Evolutionary conservation across 805 yeast genomes (phyloP).

Genomic region (Lachancea nothofagi): DNA sequence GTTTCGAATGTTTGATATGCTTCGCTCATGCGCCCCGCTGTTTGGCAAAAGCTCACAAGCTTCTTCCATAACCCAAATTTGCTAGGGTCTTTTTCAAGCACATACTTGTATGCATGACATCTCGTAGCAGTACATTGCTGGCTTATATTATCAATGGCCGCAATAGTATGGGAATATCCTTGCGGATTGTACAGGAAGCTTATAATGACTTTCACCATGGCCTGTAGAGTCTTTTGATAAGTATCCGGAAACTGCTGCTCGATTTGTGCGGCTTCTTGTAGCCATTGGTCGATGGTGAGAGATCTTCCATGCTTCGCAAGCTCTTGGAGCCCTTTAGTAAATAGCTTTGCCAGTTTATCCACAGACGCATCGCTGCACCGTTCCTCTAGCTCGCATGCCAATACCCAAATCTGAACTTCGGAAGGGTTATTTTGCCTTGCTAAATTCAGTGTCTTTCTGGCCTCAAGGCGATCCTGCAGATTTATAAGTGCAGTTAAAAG

Average conservation of each 20-base stretch:
- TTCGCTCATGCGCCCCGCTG: conserved; percentile 23
- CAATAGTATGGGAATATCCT: conserved; percentile 13
- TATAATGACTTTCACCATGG: conserved; percentile 45
- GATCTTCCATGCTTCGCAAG: conserved; percentile 39
- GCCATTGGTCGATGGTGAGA: conserved; percentile 45
- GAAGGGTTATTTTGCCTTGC: conserved; percentile 54
- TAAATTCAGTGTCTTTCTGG: conserved; percentile 48
- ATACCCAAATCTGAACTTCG: conserved; percentile 57
- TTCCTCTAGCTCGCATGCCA: conserved; percentile 65
- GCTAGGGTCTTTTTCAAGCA: conserved; percentile 43
- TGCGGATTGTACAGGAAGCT: conserved; percentile 26
- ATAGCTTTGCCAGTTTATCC: conserved; percentile 15
- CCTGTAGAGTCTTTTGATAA: conserved; percentile 43
- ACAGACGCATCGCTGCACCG: conserved; percentile 42
- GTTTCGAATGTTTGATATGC: conserved; percentile 45
- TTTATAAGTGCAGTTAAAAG: conserved; percentile 60
- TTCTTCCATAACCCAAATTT: conserved; percentile 44
- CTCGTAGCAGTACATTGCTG: conserved; percentile 25
- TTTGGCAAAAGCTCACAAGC: conserved; percentile 37
- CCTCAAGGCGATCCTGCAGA: conserved; percentile 39
- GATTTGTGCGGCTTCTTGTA: conserved; percentile 47
- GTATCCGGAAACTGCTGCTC: conserved; percentile 37
- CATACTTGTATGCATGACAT: conserved; percentile 40
- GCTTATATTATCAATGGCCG: conserved; percentile 18
- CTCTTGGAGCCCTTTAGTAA: conserved; percentile 43